Evolutionary conservation across 2,329 filamentous ascomycete species (phyloP).

Genomic region (Fusarium acutatum): DNA sequence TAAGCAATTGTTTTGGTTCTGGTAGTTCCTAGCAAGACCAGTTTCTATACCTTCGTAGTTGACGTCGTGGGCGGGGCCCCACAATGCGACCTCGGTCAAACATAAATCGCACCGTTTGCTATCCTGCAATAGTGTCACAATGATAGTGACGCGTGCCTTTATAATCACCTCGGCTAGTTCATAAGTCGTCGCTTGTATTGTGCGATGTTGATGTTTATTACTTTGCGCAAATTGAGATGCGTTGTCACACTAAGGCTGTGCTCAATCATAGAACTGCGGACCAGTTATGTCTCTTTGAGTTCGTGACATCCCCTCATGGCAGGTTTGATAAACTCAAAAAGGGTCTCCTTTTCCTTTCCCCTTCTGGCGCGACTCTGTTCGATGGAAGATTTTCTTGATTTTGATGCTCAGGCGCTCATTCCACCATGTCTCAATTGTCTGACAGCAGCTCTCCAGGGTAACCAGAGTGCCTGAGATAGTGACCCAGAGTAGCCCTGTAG

Average conservation of each 20-base stretch:
- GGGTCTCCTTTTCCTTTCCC: rapidly evolving
- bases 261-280: too few relatives aligned
- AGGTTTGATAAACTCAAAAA: rapidly evolving
- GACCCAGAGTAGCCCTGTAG: rapidly evolving
- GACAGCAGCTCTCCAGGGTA: neutral
- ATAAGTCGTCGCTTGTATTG: rapidly evolving
- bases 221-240: neutral
- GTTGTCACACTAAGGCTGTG: rapidly evolving
- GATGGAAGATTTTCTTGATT: rapidly evolving
- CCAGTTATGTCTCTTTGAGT: too few relatives aligned
- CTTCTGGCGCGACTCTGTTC: rapidly evolving
- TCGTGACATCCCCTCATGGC: rapidly evolving
- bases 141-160: too few relatives aligned
- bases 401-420: neutral
- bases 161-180: too few relatives aligned
- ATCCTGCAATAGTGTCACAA: too few relatives aligned
- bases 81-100: neutral
- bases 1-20: rapidly evolving
- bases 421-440: neutral
- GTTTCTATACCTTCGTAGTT: rapidly evolving
- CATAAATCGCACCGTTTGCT: too few relatives aligned
- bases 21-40: neutral
- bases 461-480: rapidly evolving
- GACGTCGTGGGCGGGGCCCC: rapidly evolving
- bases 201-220: neutral